Conservation (phyloP, 768 basidiomycete species). For the Termitomyces heimii region DNA sequence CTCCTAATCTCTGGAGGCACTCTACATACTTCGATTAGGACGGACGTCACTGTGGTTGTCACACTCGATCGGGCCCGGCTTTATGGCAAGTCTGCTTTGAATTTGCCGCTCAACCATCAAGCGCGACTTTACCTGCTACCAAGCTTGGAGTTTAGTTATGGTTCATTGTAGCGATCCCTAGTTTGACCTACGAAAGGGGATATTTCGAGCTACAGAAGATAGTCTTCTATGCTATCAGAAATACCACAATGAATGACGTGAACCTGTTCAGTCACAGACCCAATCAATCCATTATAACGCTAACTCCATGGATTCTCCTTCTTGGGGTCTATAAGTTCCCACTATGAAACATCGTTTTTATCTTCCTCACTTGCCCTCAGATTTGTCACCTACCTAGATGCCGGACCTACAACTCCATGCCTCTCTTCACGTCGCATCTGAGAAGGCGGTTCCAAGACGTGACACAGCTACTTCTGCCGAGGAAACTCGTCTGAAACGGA, state of each 20-base stretch:
- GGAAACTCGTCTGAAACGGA: slow-evolving; percentile 26
- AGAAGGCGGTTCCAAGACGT: slow-evolving; percentile 14
- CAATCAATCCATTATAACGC: neutral
- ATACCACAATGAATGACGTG: neutral
- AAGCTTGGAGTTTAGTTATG: neutral
- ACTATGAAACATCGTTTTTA: neutral
- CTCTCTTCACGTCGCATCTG: slow-evolving; percentile 17
- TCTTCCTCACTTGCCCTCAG: neutral
- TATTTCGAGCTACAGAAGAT: neutral
- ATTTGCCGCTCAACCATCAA: too few relatives aligned
- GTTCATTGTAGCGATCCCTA: neutral
- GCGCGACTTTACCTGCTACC: too few relatives aligned
- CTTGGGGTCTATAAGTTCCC: neutral
- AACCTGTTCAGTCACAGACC: neutral
- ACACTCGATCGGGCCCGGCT: too few relatives aligned
- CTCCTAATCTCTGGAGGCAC: too few relatives aligned
- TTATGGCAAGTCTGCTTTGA: too few relatives aligned
- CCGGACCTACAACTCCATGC: neutral
- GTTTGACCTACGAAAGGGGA: neutral
- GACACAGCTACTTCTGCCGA: slow-evolving; percentile 4
- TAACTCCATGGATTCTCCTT: neutral
- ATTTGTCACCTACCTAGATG: neutral
- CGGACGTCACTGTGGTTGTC: too few relatives aligned
- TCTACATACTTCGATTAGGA: too few relatives aligned
- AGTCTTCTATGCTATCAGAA: neutral